These are phyloP conservation scores for Erigeron canadensis DNA, from an alignment of 129 eudicot genomes.

Conservation along the genomic window DNA sequence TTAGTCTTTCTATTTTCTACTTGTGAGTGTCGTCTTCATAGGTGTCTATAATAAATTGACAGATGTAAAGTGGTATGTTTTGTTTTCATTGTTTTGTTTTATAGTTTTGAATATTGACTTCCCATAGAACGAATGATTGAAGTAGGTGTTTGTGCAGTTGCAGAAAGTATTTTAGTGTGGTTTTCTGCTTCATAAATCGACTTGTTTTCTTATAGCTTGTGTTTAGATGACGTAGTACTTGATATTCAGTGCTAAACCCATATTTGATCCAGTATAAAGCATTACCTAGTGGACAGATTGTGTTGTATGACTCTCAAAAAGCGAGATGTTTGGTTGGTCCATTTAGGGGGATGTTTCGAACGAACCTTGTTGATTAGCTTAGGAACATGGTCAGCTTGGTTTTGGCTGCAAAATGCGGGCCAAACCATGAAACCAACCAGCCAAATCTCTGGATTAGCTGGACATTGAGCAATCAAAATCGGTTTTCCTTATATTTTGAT, in stretches of 20 bases:
- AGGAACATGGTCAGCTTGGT: background rate
- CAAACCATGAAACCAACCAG: background rate
- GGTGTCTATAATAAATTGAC: background rate
- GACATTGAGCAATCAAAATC: background rate
- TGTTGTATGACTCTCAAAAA: background rate
- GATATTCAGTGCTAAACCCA: background rate
- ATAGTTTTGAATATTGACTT: slow-evolving; percentile 14
- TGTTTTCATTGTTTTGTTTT: background rate
- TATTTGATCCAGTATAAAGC: background rate
- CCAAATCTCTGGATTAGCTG: background rate
- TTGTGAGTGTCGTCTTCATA: background rate
- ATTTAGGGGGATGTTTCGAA: background rate
- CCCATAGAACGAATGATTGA: slow-evolving; percentile 10
- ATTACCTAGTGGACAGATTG: background rate
- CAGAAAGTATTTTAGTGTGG: background rate
- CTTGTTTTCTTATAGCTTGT: background rate
- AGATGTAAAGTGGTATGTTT: slow-evolving; percentile 22
- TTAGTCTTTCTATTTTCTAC: background rate
- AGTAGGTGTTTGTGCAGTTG: slow-evolving; percentile 21
- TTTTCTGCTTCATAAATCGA: background rate
- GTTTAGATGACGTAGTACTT: background rate
- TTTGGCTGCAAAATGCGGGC: background rate
- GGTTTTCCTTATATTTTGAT: background rate
- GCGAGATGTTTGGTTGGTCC: background rate
- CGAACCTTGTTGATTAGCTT: no score